Evolutionary conservation across 148 eudicot species (phyloP).

Genomic region (Rheum nobile): DNA sequence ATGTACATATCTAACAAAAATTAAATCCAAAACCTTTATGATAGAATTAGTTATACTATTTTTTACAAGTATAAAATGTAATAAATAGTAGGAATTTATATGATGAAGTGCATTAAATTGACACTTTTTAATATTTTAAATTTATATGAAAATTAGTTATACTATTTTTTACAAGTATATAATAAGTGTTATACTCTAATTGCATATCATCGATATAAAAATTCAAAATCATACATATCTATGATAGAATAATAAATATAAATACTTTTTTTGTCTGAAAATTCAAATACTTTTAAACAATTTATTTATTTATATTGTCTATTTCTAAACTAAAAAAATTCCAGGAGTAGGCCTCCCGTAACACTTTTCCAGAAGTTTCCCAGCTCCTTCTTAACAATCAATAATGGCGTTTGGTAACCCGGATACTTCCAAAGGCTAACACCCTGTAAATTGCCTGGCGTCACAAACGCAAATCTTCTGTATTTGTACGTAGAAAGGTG

Average conservation of each 20-base stretch:
- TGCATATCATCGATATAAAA: too few species aligned
- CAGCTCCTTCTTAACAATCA: background rate
- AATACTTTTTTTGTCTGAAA: too few species aligned
- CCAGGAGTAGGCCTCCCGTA: background rate
- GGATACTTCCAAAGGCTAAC: conserved; percentile 1
- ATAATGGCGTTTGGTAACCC: conserved; percentile 5
- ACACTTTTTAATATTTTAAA: too few species aligned
- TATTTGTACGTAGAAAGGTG: background rate
- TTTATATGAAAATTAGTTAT: too few species aligned
- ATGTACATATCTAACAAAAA: too few species aligned
- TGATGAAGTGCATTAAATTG: too few species aligned
- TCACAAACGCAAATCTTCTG: background rate
- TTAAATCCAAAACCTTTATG: too few species aligned
- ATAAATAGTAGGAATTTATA: too few species aligned
- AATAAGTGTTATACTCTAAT: too few species aligned
- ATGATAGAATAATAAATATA: background rate
- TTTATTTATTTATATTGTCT: background rate
- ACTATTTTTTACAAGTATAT: too few species aligned
- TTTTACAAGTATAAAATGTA: too few species aligned
- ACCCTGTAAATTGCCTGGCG: conserved; percentile 2
- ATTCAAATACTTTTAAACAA: background rate
- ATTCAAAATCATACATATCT: background rate
- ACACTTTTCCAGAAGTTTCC: background rate
- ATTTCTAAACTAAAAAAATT: background rate
- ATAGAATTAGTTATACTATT: too few species aligned